Percentiles rank a stretch among this genome's conserved stretches.
Conservation (phyloP, 345 rosid genomes). For the Bruguiera parviflora region DNA sequence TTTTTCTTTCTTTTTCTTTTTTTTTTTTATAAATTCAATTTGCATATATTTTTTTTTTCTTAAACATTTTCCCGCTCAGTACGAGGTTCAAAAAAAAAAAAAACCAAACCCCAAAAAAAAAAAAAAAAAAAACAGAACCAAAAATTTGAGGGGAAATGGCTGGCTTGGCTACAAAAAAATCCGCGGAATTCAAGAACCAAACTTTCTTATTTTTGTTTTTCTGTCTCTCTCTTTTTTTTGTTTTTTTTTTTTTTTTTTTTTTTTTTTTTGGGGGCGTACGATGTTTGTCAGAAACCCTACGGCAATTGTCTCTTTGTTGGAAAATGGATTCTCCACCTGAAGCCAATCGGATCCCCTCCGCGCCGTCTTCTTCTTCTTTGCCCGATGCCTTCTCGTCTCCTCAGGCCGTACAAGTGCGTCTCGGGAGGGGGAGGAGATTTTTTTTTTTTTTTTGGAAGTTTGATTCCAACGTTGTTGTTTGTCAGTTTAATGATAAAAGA, state of each 20-base stretch:
- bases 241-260: background rate
- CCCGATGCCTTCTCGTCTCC: background rate
- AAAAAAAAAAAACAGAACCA: background rate
- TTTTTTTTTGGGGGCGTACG: background rate
- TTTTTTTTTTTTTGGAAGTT: too few relatives aligned
- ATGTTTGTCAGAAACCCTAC: background rate
- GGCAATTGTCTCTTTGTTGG: background rate
- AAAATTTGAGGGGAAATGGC: too few relatives aligned
- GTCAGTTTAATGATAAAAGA: too few relatives aligned
- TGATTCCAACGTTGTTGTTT: too few relatives aligned
- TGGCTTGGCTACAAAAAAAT: too few relatives aligned
- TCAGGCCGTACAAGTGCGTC: constrained; percentile 11
- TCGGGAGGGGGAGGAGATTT: too few relatives aligned
- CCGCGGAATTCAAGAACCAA: too few relatives aligned
- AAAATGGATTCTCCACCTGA: constrained; percentile 22
- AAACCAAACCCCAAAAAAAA: background rate
- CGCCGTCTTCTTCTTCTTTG: background rate
- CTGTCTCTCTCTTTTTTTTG: background rate
- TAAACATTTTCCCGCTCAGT: background rate
- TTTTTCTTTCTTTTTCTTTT: too few relatives aligned
- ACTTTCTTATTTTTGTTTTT: too few relatives aligned
- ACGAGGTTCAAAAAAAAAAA: constrained; percentile 10
- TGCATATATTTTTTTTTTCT: too few relatives aligned
- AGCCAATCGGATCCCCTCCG: constrained; percentile 2
- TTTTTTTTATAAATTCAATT: too few relatives aligned